Evolutionary conservation across 2,329 filamentous ascomycete species (phyloP).

Genomic region (Ceratocystis alfenasii): DNA sequence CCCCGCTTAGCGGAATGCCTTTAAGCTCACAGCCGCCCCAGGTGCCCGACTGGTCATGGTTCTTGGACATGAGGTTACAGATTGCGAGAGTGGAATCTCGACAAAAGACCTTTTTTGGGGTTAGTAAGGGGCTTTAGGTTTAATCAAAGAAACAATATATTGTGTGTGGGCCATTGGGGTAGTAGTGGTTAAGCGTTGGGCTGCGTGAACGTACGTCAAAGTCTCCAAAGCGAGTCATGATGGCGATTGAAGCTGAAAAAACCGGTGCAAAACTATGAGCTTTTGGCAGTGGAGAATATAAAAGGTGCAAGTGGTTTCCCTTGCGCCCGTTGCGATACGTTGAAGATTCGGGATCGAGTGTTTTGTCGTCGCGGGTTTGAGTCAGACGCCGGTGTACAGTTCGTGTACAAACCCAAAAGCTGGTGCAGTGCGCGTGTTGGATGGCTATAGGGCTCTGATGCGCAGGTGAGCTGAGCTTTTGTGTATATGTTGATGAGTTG

Average conservation of each 20-base stretch:
- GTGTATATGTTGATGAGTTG: not conserved
- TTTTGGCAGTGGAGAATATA: not conserved
- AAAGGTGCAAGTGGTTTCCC: no score
- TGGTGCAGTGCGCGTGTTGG: not conserved
- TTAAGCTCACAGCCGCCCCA: constrained; percentile 61
- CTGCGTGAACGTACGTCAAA: constrained; percentile 38
- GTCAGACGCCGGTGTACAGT: not conserved
- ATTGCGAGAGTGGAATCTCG: constrained; percentile 70
- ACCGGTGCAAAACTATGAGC: not conserved
- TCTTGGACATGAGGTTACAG: constrained; percentile 62
- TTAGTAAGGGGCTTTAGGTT: not conserved
- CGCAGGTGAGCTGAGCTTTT: not conserved
- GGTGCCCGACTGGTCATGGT: constrained; percentile 46
- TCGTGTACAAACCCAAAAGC: no score
- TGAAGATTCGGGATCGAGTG: no score
- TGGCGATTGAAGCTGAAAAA: not conserved
- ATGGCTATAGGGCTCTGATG: not conserved
- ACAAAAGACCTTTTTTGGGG: constrained; percentile 56
- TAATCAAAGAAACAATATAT: no score
- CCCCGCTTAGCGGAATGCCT: constrained; percentile 60
- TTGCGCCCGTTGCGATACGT: no score
- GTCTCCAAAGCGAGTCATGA: constrained; percentile 45
- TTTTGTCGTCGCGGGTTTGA: not conserved
- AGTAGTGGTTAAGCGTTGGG: not conserved
- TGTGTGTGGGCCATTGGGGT: not conserved